Conservation (phyloP, 768 basidiomycete genomes). For the Suillus luteus region DNA sequence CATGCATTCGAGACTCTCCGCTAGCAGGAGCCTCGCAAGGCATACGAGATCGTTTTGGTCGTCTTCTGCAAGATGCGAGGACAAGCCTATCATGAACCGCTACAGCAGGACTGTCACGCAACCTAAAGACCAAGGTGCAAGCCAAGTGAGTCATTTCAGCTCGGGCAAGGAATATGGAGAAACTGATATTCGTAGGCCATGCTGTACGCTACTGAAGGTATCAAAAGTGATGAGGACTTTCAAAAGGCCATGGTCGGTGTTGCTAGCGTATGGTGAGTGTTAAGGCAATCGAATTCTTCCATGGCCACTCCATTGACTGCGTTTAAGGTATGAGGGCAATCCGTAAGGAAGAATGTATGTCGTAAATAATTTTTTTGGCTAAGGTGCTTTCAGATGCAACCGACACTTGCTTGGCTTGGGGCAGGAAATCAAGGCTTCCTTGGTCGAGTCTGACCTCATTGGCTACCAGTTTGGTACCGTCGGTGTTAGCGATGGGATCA, state of each 20-base stretch:
- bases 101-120: conserved; percentile 85
- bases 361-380: neutral
- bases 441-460: conserved; percentile 69
- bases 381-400: conserved; percentile 73
- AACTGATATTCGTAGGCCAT: conserved; percentile 65
- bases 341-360: conserved; percentile 61
- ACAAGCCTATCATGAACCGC: conserved; percentile 55
- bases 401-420: conserved; percentile 89
- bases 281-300: conserved; percentile 15
- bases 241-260: conserved; percentile 97
- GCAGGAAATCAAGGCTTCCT: conserved; percentile 81
- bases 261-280: conserved; percentile 88
- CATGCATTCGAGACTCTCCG: conserved; percentile 27
- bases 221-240: conserved; percentile 79
- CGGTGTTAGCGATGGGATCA: conserved; percentile 97
- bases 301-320: conserved; percentile 16
- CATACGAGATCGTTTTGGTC: conserved; percentile 40
- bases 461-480: conserved; percentile 98
- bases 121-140: conserved; percentile 93
- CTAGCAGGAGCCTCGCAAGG: conserved; percentile 16
- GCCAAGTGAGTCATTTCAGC: conserved; percentile 57
- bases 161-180: conserved; percentile 3
- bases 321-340: conserved; percentile 93
- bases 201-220: conserved; percentile 98
- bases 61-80: conserved; percentile 40